Conservation (phyloP, 1,139 yeast species). For the Martiniozyma asiatica region DNA sequence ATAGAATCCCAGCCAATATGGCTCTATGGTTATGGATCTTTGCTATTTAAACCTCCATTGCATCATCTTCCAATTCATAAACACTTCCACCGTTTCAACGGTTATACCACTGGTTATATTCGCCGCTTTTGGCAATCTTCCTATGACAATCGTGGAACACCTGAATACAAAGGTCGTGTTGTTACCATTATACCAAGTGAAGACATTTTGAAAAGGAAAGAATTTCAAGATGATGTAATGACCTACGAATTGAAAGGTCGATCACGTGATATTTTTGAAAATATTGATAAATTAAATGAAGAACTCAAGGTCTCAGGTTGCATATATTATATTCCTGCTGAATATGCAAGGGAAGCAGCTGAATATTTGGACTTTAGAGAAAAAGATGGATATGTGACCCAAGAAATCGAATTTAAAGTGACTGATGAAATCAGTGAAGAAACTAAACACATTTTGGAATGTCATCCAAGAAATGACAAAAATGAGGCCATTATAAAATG, state of each 20-base stretch:
- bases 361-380: constrained; percentile 72
- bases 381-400: constrained; percentile 76
- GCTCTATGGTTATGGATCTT: constrained; percentile 87
- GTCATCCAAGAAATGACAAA: constrained; percentile 22
- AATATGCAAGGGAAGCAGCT: constrained; percentile 46
- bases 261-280: constrained; percentile 9
- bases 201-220: constrained; percentile 32
- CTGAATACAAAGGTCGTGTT: constrained; percentile 75
- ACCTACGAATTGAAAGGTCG: constrained; percentile 26
- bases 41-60: constrained; percentile 88
- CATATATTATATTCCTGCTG: constrained; percentile 69
- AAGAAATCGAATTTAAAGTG: constrained; percentile 54
- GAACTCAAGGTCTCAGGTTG: constrained; percentile 62
- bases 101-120: constrained; percentile 62
- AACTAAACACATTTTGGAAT: constrained; percentile 10
- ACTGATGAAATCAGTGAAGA: constrained; percentile 7
- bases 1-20: constrained; percentile 40
- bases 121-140: constrained; percentile 90
- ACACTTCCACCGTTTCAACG: constrained; percentile 50
- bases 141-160: constrained; percentile 84
- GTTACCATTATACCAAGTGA: constrained; percentile 59
- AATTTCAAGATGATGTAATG: constrained; percentile 36
- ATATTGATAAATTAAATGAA: constrained; percentile 21
- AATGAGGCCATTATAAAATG: constrained; percentile 40
- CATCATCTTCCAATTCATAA: constrained; percentile 24